Evolutionary conservation across 495 filamentous ascomycete species (phyloP).

Genomic region (Podospora sp.): DNA sequence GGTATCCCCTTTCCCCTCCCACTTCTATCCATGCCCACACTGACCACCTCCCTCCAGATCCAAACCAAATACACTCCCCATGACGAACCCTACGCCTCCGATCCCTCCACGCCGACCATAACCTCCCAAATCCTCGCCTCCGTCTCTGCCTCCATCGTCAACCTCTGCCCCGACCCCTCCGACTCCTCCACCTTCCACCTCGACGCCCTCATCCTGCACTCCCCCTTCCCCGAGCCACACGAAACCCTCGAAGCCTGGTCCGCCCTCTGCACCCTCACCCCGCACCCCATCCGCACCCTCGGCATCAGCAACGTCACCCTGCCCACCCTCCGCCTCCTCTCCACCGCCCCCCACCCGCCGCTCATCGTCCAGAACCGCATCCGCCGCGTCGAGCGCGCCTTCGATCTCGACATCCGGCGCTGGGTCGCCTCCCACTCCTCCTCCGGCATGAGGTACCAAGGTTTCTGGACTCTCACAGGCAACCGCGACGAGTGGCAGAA

Average conservation of each 20-base stretch:
- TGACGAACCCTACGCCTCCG: slow-evolving; percentile 57
- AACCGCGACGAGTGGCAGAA: slow-evolving; percentile 61
- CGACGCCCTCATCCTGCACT: slow-evolving; percentile 74
- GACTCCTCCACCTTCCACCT: slow-evolving; percentile 44
- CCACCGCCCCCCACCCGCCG: slow-evolving; percentile 43
- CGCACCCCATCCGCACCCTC: slow-evolving; percentile 60
- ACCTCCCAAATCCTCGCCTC: slow-evolving; percentile 66
- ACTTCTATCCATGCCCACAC: slow-evolving; percentile 12
- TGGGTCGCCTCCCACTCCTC: slow-evolving; percentile 61
- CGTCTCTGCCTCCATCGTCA: slow-evolving; percentile 66
- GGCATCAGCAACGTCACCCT: slow-evolving; percentile 73
- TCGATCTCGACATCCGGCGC: slow-evolving; percentile 61
- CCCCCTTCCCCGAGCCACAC: slow-evolving; percentile 58
- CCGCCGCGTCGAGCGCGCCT: slow-evolving; percentile 58
- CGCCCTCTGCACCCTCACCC: slow-evolving; percentile 65
- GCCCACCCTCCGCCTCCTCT: slow-evolving; percentile 46
- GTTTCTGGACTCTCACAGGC: slow-evolving; percentile 79
- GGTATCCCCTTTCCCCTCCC: slow-evolving; percentile 23
- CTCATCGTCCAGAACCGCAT: slow-evolving; percentile 76
- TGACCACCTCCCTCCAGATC: slow-evolving; percentile 50
- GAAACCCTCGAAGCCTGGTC: slow-evolving; percentile 68
- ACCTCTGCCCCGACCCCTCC: slow-evolving; percentile 56
- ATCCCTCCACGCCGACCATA: slow-evolving; percentile 61
- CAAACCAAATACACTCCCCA: slow-evolving; percentile 81
- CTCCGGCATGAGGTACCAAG: slow-evolving; percentile 62